Evolutionary conservation across 2,329 filamentous ascomycete genomes (phyloP).

Genomic region (Colletotrichum aenigma): DNA sequence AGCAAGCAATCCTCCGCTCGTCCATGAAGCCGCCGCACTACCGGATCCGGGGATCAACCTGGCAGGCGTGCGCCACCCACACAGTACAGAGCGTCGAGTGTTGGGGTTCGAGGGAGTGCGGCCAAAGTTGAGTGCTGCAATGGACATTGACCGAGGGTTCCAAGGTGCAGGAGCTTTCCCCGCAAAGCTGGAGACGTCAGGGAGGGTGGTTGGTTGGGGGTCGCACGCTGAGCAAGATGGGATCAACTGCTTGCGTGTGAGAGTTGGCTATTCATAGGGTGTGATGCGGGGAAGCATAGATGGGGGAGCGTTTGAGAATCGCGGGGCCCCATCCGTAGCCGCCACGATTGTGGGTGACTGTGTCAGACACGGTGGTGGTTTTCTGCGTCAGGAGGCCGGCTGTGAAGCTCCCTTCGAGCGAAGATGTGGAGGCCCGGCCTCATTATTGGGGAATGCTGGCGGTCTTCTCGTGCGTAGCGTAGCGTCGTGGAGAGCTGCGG

Average conservation of each 20-base stretch:
- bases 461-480: not conserved
- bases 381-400: not conserved
- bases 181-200: not conserved
- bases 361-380: not conserved
- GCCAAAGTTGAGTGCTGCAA: not conserved
- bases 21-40: constrained; percentile 10
- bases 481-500: not conserved
- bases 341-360: not conserved
- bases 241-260: not conserved
- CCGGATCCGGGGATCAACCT: not conserved
- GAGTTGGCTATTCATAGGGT: not conserved
- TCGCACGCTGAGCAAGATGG: not conserved
- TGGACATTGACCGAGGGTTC: not conserved
- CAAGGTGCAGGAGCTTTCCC: constrained; percentile 7
- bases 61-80: not conserved
- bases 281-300: constrained; percentile 7
- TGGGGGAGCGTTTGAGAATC: constrained; percentile 12
- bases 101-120: not conserved
- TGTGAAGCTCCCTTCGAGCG: constrained; percentile 19
- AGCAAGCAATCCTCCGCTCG: constrained; percentile 6
- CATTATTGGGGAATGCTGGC: not conserved
- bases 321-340: constrained; percentile 6
- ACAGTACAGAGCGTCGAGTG: not conserved
- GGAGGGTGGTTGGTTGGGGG: not conserved
- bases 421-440: constrained; percentile 11